Percentiles rank a stretch among this genome's conserved stretches.
phyloP scores from a whole-genome alignment of 192 early-diverging fungal genomes.

The Podila minutissima region DNA sequence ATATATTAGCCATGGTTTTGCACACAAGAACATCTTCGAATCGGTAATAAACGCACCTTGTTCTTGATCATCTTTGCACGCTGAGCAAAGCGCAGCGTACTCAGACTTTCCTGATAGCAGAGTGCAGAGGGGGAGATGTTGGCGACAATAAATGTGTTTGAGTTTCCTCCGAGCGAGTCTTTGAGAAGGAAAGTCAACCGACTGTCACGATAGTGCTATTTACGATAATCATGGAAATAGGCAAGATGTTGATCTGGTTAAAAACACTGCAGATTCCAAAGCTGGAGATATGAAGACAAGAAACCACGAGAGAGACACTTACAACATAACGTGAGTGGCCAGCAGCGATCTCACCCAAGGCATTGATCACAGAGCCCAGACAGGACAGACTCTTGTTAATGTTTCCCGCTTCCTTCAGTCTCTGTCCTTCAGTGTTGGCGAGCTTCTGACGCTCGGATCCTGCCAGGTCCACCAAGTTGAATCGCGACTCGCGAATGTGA shows the following conservation, averaged over 20 bases:
- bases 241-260: not conserved
- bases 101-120: constrained; percentile 66
- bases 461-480: constrained; percentile 84
- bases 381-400: constrained; percentile 87
- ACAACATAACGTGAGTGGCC: constrained; percentile 69
- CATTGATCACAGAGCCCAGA: constrained; percentile 87
- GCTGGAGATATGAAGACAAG: not conserved
- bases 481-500: constrained; percentile 70
- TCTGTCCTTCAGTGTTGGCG: constrained; percentile 67
- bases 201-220: constrained; percentile 71
- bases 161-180: constrained; percentile 78
- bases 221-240: not conserved
- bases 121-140: constrained; percentile 61
- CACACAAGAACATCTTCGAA: not conserved
- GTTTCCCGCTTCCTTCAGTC: constrained; percentile 82
- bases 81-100: constrained; percentile 74
- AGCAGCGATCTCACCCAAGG: constrained; percentile 70
- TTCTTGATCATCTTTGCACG: constrained; percentile 78
- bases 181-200: constrained; percentile 74
- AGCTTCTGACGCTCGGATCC: constrained; percentile 78
- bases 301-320: not conserved
- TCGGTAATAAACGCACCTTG: constrained; percentile 42
- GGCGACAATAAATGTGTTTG: constrained; percentile 73
- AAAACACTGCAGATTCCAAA: not conserved
- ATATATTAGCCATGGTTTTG: not conserved